These are phyloP conservation scores for Colletotrichum lindemuthianum DNA, from an alignment of 2,329 filamentous ascomycete genomes.

Conservation along the genomic window DNA sequence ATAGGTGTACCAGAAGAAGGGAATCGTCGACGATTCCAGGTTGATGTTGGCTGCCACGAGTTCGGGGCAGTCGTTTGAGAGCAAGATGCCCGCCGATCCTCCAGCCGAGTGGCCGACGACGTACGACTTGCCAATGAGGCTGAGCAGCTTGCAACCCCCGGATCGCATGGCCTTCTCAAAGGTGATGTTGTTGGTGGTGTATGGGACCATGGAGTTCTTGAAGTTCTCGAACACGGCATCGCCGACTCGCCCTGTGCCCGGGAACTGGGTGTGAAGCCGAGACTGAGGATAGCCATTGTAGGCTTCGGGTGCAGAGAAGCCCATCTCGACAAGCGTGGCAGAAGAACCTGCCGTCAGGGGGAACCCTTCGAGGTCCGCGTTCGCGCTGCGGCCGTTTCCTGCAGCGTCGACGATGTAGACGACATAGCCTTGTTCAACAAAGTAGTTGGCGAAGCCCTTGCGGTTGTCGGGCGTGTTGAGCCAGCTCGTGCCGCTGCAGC, in stretches of 20 bases:
- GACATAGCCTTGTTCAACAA: conserved; percentile 51
- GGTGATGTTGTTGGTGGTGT: conserved; percentile 41
- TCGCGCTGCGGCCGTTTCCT: conserved; percentile 49
- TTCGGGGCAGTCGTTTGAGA: conserved; percentile 41
- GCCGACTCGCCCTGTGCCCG: conserved; percentile 43
- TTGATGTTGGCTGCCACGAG: conserved; percentile 41
- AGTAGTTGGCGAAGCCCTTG: conserved; percentile 57
- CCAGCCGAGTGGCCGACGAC: conserved; percentile 45
- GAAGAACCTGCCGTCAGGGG: conserved; percentile 34
- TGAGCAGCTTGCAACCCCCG: conserved; percentile 43
- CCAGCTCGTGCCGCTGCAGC: conserved; percentile 40
- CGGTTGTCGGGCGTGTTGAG: conserved; percentile 57
- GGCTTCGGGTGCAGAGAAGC: conserved; percentile 45
- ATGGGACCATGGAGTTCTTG: conserved; percentile 41
- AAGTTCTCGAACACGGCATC: conserved; percentile 45
- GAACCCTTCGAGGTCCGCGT: conserved; percentile 38
- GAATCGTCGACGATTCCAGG: conserved; percentile 41
- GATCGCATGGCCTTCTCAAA: conserved; percentile 43
- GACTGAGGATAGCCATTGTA: conserved; percentile 41
- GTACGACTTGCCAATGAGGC: conserved; percentile 43
- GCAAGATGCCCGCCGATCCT: conserved; percentile 31
- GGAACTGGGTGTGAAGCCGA: conserved; percentile 50
- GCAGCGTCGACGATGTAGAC: conserved; percentile 58
- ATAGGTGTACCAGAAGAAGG: conserved; percentile 40
- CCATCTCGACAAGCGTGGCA: conserved; percentile 39